Evolutionary conservation across 495 filamentous ascomycete species (phyloP).

Genomic region (Talaromyces adpressus): DNA sequence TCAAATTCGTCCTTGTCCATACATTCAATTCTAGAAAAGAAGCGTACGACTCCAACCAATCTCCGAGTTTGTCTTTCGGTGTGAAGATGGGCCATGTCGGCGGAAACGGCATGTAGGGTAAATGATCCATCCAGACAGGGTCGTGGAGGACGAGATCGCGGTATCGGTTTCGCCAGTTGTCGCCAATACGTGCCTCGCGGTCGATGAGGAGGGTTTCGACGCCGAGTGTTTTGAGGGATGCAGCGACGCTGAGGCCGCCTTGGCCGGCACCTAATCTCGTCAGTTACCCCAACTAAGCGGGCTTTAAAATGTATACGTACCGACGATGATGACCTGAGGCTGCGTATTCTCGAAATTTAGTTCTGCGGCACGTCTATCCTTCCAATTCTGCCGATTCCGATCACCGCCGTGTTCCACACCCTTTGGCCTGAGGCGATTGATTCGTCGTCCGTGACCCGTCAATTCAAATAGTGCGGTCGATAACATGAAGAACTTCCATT

Average conservation of each 20-base stretch:
- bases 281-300: background rate
- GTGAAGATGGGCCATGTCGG: conserved; percentile 61
- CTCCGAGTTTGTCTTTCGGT: conserved; percentile 75
- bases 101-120: conserved; percentile 68
- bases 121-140: conserved; percentile 66
- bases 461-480: conserved; percentile 42
- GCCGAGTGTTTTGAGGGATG: conserved; percentile 61
- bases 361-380: conserved; percentile 41
- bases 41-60: conserved; percentile 72
- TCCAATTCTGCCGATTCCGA: conserved; percentile 46
- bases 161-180: conserved; percentile 72
- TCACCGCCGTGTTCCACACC: conserved; percentile 40
- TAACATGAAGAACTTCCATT: conserved; percentile 49
- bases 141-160: conserved; percentile 57
- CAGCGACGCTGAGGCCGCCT: conserved; percentile 51
- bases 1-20: conserved; percentile 54
- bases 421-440: conserved; percentile 23
- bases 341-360: conserved; percentile 38
- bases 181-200: conserved; percentile 56
- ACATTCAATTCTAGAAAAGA: conserved; percentile 67
- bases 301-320: conserved; percentile 22
- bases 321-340: conserved; percentile 52
- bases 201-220: conserved; percentile 61
- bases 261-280: conserved; percentile 22
- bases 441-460: conserved; percentile 29